Evolutionary conservation across 2,329 filamentous ascomycete genomes (phyloP).

Genomic region (Diaporthe sp.): DNA sequence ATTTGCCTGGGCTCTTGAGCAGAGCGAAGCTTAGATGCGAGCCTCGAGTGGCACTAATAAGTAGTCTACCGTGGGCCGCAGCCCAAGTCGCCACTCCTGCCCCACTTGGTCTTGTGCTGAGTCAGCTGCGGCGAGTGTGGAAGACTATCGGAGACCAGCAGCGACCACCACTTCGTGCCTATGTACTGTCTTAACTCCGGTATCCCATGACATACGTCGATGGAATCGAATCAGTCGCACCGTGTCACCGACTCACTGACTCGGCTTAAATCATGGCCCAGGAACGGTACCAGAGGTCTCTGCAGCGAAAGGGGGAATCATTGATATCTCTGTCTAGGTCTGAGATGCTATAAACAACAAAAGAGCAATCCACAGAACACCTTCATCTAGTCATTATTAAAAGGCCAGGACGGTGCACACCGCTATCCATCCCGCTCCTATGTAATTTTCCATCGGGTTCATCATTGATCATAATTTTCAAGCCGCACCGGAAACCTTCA

Average conservation of each 20-base stretch:
- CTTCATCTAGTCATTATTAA: slow-evolving; percentile 39
- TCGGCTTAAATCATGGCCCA: background rate
- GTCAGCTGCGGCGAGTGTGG: background rate
- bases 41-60: background rate
- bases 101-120: slow-evolving; percentile 11
- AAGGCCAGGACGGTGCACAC: slow-evolving; percentile 10
- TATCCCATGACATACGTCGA: background rate
- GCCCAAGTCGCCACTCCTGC: slow-evolving; percentile 5
- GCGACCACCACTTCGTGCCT: background rate
- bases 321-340: slow-evolving; percentile 41
- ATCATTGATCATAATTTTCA: background rate
- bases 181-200: background rate
- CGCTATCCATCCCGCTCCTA: slow-evolving; percentile 23
- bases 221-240: no score
- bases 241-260: background rate
- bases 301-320: slow-evolving; percentile 41
- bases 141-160: background rate
- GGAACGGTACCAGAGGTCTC: background rate
- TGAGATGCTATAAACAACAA: slow-evolving; percentile 28
- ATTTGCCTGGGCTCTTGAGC: background rate
- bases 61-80: background rate
- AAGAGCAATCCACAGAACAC: slow-evolving; percentile 30
- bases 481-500: slow-evolving; percentile 48
- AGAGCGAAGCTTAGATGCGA: background rate
- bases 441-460: slow-evolving; percentile 12